Evolutionary conservation across 345 rosid species (phyloP), one percentile per base, ranked within the genome.

Genomic region (Noccaea bulbosa): DNA sequence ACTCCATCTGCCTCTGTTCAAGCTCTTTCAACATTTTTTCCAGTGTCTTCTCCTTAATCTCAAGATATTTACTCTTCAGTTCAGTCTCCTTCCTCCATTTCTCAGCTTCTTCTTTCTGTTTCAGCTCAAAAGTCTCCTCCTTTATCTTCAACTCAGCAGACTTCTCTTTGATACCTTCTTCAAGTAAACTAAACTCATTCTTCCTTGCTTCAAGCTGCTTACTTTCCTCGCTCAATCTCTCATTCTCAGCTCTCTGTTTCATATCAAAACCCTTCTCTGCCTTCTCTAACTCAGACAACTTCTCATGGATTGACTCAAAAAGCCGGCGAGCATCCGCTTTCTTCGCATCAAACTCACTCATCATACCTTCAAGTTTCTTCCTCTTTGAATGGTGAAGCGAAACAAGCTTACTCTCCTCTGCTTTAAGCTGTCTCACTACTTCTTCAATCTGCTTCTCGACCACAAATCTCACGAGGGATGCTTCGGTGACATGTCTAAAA

Each of bases 81-180:
- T 69, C 73, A 35, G 5, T 57, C 49, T 69, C 49, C 38, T 57
- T 30, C 9, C 56, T 56, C 65, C n/a, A 69, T 35, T 20, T 68
- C 0, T 58, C 41, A 58, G 66, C 66, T 58, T 35, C 57, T 20
- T 69, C 40, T 24, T 37, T 69, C 40, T 9, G 40, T 58, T 59
- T 70, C 41, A 48, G 16, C 59, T 27, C 59, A 48, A 70, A 70
- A 38, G 0, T 39, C 22, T 70, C 74, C 50, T 59, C 74, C 49
- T 59, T 59, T 49, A 4, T 59, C 30, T 59, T 70, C 74, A 70
- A 39, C 14, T 59, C 59, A 70, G n/a, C 34, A 37, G 30, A 2
- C 5, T 37, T 58, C 32, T 58, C 66, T 6, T 14, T 37, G 39
- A 24, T 38, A 37, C 32, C 12, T 39, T 47, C 65, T 3, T 37